Evolutionary conservation across 176 grass and related monocot species (phyloP).

Genomic region (Carex pumila): DNA sequence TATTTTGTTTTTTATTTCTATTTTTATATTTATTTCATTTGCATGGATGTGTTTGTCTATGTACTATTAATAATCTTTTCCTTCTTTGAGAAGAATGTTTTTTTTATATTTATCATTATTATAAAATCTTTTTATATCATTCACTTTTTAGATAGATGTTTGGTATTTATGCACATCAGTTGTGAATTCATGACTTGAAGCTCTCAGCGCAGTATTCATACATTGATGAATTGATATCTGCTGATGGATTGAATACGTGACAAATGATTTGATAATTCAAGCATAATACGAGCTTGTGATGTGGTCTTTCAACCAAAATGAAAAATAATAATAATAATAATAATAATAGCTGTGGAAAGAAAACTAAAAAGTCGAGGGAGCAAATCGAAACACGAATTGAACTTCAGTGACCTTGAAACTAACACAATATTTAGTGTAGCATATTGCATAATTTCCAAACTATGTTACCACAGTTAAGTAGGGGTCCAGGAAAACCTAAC

Average conservation of each 20-base stretch:
- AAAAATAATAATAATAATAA: neutral
- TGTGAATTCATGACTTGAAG: neutral
- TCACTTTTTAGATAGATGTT: neutral
- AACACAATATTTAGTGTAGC: neutral
- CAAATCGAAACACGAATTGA: neutral
- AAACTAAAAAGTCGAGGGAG: neutral
- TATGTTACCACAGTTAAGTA: neutral
- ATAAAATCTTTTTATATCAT: neutral
- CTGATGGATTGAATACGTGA: neutral
- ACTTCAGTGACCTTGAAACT: neutral
- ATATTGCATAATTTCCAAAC: neutral
- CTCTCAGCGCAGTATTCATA: neutral
- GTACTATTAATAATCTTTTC: neutral
- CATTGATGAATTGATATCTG: neutral
- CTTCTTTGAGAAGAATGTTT: neutral
- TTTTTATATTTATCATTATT: neutral
- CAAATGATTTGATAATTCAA: neutral
- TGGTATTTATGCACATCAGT: neutral
- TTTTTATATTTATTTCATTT: neutral
- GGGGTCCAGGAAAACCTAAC: neutral
- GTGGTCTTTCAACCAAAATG: neutral
- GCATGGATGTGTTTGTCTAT: neutral
- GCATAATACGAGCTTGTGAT: neutral
- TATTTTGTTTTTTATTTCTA: neutral
- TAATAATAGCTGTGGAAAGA: neutral